These are phyloP conservation scores for Helminthosporium solani DNA, from an alignment of 2,329 filamentous ascomycete species.

Conservation along the genomic window DNA sequence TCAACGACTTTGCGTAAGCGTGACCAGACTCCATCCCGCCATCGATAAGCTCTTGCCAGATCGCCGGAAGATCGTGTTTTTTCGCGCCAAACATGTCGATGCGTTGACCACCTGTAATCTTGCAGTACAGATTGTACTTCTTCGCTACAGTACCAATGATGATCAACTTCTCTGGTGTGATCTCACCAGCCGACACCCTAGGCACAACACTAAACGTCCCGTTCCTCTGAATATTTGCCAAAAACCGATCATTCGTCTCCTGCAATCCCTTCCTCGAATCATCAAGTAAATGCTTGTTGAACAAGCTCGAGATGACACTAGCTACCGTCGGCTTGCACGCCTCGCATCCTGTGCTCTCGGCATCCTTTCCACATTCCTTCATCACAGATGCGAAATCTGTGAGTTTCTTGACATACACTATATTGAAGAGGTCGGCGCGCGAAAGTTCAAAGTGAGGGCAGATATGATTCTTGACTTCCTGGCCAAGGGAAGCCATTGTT, in stretches of 20 bases:
- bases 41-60: conserved; percentile 78
- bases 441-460: conserved; percentile 84
- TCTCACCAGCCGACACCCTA: conserved; percentile 79
- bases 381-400: conserved; percentile 74
- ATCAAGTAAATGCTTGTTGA: conserved; percentile 81
- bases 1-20: conserved; percentile 83
- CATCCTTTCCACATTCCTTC: conserved; percentile 71
- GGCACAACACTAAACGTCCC: conserved; percentile 89
- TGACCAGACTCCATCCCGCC: conserved; percentile 90
- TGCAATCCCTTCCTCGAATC: conserved; percentile 71
- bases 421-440: conserved; percentile 85
- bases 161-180: conserved; percentile 82
- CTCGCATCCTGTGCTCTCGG: conserved; percentile 76
- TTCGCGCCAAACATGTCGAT: conserved; percentile 92
- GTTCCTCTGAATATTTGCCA: conserved; percentile 88
- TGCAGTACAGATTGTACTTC: conserved; percentile 82
- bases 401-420: conserved; percentile 78
- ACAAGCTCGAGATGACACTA: conserved; percentile 78
- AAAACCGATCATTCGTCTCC: conserved; percentile 85
- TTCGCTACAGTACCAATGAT: conserved; percentile 81
- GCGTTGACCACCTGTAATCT: conserved; percentile 88
- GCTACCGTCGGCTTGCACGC: conserved; percentile 80
- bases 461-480: conserved; percentile 82
- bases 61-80: conserved; percentile 79
- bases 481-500: conserved; percentile 80